phyloP scores from a whole-genome alignment of 2,329 filamentous ascomycete species.

The Aureobasidium sp. region DNA sequence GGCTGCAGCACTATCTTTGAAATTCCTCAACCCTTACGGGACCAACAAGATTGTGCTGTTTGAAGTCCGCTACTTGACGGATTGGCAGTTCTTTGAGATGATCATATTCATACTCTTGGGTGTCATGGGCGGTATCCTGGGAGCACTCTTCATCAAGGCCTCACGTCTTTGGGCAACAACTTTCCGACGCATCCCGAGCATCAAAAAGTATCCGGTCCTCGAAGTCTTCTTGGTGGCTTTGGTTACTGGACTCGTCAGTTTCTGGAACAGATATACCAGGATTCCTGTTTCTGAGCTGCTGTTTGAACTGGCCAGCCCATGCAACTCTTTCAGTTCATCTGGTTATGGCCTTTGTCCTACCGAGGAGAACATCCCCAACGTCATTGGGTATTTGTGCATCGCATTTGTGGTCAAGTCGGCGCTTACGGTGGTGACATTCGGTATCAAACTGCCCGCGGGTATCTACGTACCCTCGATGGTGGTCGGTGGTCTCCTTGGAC shows the following conservation, averaged over 20 bases:
- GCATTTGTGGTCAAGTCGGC: conserved; percentile 88
- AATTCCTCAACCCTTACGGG: conserved; percentile 92
- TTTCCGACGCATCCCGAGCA: conserved; percentile 71
- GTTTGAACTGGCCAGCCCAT: conserved; percentile 84
- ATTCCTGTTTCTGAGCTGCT: conserved; percentile 85
- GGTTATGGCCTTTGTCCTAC: conserved; percentile 74
- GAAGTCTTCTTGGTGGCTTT: conserved; percentile 86
- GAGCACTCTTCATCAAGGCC: conserved; percentile 94
- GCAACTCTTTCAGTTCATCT: conserved; percentile 59
- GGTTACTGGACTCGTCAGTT: conserved; percentile 75
- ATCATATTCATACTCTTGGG: conserved; percentile 79
- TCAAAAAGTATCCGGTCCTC: conserved; percentile 76
- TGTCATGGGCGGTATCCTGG: conserved; percentile 72
- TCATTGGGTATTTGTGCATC: conserved; percentile 62
- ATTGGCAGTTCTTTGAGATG: conserved; percentile 94
- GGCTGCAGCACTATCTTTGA: conserved; percentile 76
- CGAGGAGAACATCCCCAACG: conserved; percentile 68
- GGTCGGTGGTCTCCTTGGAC: conserved; percentile 84
- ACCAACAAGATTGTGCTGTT: conserved; percentile 97
- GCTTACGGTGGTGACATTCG: conserved; percentile 85
- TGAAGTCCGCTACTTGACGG: conserved; percentile 79
- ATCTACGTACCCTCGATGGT: conserved; percentile 99
- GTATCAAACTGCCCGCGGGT: conserved; percentile 90
- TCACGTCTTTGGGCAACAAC: conserved; percentile 82
- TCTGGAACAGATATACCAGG: conserved; percentile 89